Conservation (phyloP, 2,329 filamentous ascomycete genomes). For the Colletotrichum sojae region DNA sequence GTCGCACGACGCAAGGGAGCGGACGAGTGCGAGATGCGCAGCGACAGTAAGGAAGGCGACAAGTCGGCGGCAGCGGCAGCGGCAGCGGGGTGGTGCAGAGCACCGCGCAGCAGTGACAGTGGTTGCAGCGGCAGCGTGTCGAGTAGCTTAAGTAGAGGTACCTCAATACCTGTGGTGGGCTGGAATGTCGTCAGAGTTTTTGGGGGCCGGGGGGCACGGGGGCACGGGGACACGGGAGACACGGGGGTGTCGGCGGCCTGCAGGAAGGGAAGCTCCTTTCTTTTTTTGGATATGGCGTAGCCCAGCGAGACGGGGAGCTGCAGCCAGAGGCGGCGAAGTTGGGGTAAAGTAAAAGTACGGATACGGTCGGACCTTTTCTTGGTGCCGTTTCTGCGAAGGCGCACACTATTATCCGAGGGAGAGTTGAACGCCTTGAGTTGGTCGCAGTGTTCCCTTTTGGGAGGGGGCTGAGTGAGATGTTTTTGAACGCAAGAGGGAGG, state of each 20-base stretch:
- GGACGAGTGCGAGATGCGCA: not conserved
- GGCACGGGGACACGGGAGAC: too few relatives aligned
- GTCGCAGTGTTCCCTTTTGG: too few relatives aligned
- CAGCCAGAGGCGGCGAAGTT: constrained; percentile 18
- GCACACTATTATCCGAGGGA: too few relatives aligned
- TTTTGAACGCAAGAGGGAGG: too few relatives aligned
- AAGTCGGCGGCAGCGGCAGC: not conserved
- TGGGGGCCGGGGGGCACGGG: not conserved
- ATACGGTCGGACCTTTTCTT: constrained; percentile 4
- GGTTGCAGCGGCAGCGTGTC: constrained; percentile 10
- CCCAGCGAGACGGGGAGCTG: constrained; percentile 29
- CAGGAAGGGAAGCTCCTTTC: constrained; percentile 29
- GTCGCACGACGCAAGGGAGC: not conserved
- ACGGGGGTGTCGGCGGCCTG: constrained; percentile 20
- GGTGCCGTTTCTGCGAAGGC: not conserved
- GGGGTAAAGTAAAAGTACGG: constrained; percentile 1
- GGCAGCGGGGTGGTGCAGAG: constrained; percentile 3
- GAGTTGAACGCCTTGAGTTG: too few relatives aligned
- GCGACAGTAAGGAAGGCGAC: not conserved
- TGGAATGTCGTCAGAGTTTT: constrained; percentile 38
- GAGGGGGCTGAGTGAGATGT: too few relatives aligned
- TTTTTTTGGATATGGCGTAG: constrained; percentile 31
- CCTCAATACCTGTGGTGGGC: not conserved
- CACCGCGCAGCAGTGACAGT: not conserved
- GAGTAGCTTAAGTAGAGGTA: constrained; percentile 22